Evolutionary conservation across 2,329 filamentous ascomycete genomes (phyloP).

Genomic region (Trichoderma sp.): DNA sequence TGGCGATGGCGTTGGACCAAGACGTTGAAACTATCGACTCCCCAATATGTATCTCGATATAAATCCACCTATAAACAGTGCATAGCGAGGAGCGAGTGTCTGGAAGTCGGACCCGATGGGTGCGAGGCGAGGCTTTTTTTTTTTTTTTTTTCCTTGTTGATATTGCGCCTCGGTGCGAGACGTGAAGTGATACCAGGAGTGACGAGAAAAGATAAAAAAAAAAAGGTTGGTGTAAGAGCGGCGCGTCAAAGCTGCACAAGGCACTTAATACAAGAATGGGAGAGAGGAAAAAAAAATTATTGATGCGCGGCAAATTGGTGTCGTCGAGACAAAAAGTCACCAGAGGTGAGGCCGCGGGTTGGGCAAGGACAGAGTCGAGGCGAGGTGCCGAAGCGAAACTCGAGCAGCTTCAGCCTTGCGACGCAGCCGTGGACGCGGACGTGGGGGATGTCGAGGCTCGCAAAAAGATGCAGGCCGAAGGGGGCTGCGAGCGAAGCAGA

Average conservation of each 20-base stretch:
- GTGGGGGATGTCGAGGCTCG: slow-evolving; percentile 28
- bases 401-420: slow-evolving; percentile 23
- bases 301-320: slow-evolving; percentile 27
- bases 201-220: slow-evolving; percentile 9
- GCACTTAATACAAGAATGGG: neutral
- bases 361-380: slow-evolving; percentile 24
- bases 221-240: slow-evolving; percentile 12
- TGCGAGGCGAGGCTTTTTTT: slow-evolving; percentile 32
- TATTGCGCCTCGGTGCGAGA: slow-evolving; percentile 29
- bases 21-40: slow-evolving; percentile 28
- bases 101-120: slow-evolving; percentile 19
- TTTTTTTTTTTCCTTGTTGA: slow-evolving; percentile 11
- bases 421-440: slow-evolving; percentile 25
- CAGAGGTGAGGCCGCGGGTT: slow-evolving; percentile 35
- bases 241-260: slow-evolving; percentile 33
- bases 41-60: slow-evolving; percentile 31
- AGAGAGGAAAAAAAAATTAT: neutral
- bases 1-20: slow-evolving; percentile 27
- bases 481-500: slow-evolving; percentile 26
- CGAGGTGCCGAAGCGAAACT: neutral
- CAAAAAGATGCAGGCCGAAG: slow-evolving; percentile 17
- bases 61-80: slow-evolving; percentile 37
- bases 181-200: slow-evolving; percentile 1
- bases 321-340: slow-evolving; percentile 30
- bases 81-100: slow-evolving; percentile 42